Evolutionary conservation across 164 flowering plant species (phyloP), one percentile per base, ranked within the genome.

Genomic region (Macadamia integrifolia): DNA sequence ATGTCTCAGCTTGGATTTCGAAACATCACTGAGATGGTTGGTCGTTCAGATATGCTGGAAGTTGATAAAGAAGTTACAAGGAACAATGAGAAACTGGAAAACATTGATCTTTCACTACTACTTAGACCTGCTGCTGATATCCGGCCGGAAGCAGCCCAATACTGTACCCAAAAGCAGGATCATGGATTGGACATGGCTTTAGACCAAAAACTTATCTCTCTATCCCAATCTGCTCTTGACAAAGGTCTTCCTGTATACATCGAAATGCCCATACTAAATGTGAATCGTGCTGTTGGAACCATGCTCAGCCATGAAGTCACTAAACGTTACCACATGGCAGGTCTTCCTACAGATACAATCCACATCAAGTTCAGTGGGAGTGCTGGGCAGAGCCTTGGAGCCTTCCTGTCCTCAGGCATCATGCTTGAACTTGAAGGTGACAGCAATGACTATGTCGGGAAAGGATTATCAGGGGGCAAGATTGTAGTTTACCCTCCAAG

Each of bases 311-410:
- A 95, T 69, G 97, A 95, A 71, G 95, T 95, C 61, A 95, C 94
- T 43, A 95, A 95, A 69, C 88, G 84, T 3, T 89, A 88, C 71
- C 87, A 83, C 76, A 61, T 84, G 81, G 76, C 76, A 3, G 99
- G 99, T 32, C 96, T 95, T 70, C 96, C 98, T 28, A 55, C 84
- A 1, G 99, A 87, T 64, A 91, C 97, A 35, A 89, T 95, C 72
- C 99, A 95, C 72, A 74, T 92, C 52, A 92, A 88, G 79, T 77
- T 95, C 57, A 62, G 60, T 56, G 99, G 99, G 66, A 95, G 99
- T 87, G 99, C 99, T 28, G 99, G 99, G 6, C 99, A 95, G 83
- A 95, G 99, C 68, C 76, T 95, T 62, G 99, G 99, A 61, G 99
- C 99, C 58, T 95, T 95, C 78, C 96, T 95, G 13, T 91, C 93